Conservation (phyloP, 2,329 filamentous ascomycete genomes). For the Ceratocystis cacaofunesta region DNA sequence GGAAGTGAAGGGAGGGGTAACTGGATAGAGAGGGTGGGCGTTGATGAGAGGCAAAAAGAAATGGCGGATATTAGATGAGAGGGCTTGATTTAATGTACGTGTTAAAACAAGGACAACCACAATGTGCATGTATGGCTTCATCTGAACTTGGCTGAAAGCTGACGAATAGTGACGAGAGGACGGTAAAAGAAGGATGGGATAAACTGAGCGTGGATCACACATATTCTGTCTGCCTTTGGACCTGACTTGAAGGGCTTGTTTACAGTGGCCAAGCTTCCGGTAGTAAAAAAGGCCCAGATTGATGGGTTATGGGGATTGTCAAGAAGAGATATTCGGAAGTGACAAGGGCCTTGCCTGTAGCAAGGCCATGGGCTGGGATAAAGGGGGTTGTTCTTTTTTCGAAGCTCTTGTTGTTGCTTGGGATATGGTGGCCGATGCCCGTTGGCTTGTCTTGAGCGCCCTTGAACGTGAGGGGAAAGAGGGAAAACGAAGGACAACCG, state of each 20-base stretch:
- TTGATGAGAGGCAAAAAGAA: neutral
- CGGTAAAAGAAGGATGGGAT: neutral
- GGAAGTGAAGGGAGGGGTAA: neutral
- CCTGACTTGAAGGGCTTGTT: neutral
- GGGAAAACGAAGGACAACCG: neutral
- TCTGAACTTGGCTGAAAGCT: neutral
- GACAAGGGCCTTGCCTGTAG: neutral
- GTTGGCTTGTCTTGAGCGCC: neutral
- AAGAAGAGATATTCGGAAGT: neutral
- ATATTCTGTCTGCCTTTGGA: neutral
- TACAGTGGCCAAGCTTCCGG: neutral
- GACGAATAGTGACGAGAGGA: neutral
- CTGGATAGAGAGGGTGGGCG: neutral
- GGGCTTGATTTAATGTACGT: neutral
- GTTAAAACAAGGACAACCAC: neutral
- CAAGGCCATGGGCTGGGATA: neutral
- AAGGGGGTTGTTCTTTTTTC: neutral
- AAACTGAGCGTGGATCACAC: neutral
- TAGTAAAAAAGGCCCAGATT: neutral
- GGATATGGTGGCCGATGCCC: neutral
- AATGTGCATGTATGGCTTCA: neutral
- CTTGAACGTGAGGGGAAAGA: neutral
- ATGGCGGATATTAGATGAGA: slow-evolving; percentile 5
- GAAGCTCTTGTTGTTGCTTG: neutral
- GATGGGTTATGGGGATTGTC: neutral